These are phyloP conservation scores for Claviceps africana DNA, from an alignment of 2,329 filamentous ascomycete species.

Conservation along the genomic window DNA sequence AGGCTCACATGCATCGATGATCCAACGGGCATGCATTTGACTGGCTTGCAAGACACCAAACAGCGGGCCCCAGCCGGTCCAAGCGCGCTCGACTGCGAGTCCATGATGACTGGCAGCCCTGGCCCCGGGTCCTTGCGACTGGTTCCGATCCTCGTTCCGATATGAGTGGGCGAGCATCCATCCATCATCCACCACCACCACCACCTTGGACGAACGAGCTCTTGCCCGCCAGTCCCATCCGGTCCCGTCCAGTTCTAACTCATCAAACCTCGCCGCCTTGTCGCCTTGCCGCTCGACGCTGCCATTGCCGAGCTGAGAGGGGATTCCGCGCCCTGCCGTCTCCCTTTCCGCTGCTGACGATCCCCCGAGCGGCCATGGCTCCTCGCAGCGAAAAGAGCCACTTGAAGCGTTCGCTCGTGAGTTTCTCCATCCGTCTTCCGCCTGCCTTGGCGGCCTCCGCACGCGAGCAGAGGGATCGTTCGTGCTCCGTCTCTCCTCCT, in stretches of 20 bases:
- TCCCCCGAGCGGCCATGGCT: constrained; percentile 30
- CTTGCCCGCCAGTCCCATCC: too few relatives aligned
- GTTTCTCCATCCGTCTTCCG: constrained; percentile 17
- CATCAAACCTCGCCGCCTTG: background rate
- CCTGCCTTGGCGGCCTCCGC: constrained; percentile 10
- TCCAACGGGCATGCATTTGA: background rate
- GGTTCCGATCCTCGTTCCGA: background rate
- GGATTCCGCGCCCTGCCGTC: background rate
- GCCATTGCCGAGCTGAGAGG: too few relatives aligned
- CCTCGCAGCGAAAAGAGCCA: constrained; percentile 61
- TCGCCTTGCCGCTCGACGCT: too few relatives aligned
- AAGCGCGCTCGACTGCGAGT: background rate
- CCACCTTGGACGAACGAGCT: background rate
- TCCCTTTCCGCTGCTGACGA: too few relatives aligned
- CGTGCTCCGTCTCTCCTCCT: constrained; percentile 5
- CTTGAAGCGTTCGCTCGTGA: constrained; percentile 68
- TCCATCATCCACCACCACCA: background rate
- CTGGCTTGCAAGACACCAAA: background rate
- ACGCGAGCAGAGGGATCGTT: background rate
- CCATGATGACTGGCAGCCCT: background rate
- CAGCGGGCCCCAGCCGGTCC: background rate
- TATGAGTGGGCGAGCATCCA: background rate
- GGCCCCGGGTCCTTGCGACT: background rate
- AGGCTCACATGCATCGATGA: too few relatives aligned
- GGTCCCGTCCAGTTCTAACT: too few relatives aligned